These are phyloP conservation scores for Solanum chiquidenum DNA, from an alignment of 257 asterid species.

Conservation along the genomic window DNA sequence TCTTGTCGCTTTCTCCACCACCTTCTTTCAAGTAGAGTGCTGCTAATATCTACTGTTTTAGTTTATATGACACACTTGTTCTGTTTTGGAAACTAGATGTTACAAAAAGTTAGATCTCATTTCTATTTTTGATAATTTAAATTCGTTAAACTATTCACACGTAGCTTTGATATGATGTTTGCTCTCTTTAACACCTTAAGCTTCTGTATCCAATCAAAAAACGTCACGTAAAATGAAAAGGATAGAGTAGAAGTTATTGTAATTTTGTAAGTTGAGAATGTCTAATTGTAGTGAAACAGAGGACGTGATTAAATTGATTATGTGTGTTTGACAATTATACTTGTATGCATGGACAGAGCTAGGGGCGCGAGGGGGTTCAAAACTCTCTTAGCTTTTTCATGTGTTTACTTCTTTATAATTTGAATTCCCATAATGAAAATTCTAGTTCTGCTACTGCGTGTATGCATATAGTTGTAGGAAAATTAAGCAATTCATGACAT, in stretches of 20 bases:
- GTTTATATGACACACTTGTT: neutral
- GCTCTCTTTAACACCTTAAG: neutral
- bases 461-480: neutral
- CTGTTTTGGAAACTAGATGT: neutral
- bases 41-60: neutral
- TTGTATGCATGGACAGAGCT: neutral
- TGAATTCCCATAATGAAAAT: neutral
- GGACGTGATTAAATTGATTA: neutral
- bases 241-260: neutral
- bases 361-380: neutral
- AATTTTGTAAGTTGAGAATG: neutral
- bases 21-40: constrained; percentile 40
- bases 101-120: neutral
- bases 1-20: constrained; percentile 61
- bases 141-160: neutral
- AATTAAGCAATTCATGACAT: neutral
- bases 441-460: neutral
- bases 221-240: neutral
- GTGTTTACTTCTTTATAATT: too few species aligned
- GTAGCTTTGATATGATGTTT: neutral
- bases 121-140: neutral
- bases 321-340: neutral
- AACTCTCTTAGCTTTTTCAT: too few species aligned
- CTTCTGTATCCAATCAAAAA: neutral
- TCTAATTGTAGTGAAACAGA: neutral